Base-by-base conservation (phyloP, 768 basidiomycete species). In the Hericium coralloides region DNA sequence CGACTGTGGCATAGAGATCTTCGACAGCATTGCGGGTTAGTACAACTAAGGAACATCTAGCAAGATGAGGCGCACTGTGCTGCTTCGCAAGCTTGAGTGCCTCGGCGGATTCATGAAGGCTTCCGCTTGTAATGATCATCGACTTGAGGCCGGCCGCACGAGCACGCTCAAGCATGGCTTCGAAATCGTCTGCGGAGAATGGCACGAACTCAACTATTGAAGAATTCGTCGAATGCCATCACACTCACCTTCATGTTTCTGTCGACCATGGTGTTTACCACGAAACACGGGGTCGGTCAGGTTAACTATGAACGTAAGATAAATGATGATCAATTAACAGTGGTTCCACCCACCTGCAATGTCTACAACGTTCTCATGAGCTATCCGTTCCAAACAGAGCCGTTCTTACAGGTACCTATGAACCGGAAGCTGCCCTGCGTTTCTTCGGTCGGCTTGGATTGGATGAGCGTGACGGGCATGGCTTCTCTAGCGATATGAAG, bases 81-180 rank as follows among this genome's bases (percentile, higher is more conserved):
- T 81, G 65, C 54, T 74, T 72, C 3, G 89, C 87, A n/a, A 92
- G 71, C 36, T 69, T 65, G 48, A 91, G 58, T 0, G 87, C 87
- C 7, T 77, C 68, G 56, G 70, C 69, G 9, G 85, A 86, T 63
- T 91, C 89, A 5, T 69, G 66, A 36, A 92, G 70, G 52, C 82
- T 85, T 2, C 83, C 83, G 0, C 90, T 89, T 1, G 90, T 92
- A 49, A 93, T 79, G 64, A 92, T 80, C 75, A 89, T 84, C 18
- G 78, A 79, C 59, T 77, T 76, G 15, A 92, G 81, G 0, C 87
- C 86, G 3, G 84, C 83, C 7, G 67, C 67, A 38, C 70, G 70
- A 0, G 85, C 77, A 55, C 90, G 77, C 17, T 71, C 68, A 12
- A 90, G 63, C 60, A 93, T 73, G 15, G 72, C 71, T 15, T 75